Evolutionary conservation across 768 basidiomycete genomes (phyloP).

Genomic region (Pulveroboletus sp.): DNA sequence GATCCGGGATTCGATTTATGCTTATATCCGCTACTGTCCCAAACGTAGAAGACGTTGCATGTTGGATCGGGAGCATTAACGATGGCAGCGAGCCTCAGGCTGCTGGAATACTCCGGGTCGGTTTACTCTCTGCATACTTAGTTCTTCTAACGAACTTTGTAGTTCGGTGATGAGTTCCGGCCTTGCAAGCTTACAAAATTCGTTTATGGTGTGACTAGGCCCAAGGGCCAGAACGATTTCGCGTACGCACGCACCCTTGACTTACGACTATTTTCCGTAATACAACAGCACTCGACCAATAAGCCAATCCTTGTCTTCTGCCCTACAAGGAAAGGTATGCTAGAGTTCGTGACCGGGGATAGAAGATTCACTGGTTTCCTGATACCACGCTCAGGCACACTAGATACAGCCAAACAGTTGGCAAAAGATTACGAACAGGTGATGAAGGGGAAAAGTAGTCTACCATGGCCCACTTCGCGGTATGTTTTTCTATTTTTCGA

Average conservation of each 20-base stretch:
- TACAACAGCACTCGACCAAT: conserved; percentile 69
- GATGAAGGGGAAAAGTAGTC: conserved; percentile 39
- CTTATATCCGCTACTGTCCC: conserved; percentile 94
- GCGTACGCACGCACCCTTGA: conserved; percentile 71
- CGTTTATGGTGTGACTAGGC: conserved; percentile 68
- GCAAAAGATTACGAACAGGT: conserved; percentile 66
- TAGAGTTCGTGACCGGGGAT: neutral
- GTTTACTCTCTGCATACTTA: neutral
- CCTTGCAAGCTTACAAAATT: conserved; percentile 76
- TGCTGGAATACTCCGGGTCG: conserved; percentile 73
- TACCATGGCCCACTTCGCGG: conserved; percentile 75
- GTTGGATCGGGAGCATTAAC: conserved; percentile 74
- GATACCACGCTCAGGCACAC: conserved; percentile 40
- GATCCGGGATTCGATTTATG: conserved; percentile 72
- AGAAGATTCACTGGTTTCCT: neutral
- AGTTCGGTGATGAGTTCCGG: conserved; percentile 94
- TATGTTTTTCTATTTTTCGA: conserved; percentile 18
- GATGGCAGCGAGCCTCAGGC: conserved; percentile 31
- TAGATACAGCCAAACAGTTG: conserved; percentile 75
- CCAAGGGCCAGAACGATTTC: conserved; percentile 73
- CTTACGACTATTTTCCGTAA: conserved; percentile 64
- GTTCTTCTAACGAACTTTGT: conserved; percentile 1
- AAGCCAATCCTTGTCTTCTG: conserved; percentile 91
- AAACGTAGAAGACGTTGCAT: conserved; percentile 86
- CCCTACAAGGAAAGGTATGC: conserved; percentile 77